phyloP scores from a whole-genome alignment of 2,329 filamentous ascomycete genomes.

The Myriosclerotinia curreyana region DNA sequence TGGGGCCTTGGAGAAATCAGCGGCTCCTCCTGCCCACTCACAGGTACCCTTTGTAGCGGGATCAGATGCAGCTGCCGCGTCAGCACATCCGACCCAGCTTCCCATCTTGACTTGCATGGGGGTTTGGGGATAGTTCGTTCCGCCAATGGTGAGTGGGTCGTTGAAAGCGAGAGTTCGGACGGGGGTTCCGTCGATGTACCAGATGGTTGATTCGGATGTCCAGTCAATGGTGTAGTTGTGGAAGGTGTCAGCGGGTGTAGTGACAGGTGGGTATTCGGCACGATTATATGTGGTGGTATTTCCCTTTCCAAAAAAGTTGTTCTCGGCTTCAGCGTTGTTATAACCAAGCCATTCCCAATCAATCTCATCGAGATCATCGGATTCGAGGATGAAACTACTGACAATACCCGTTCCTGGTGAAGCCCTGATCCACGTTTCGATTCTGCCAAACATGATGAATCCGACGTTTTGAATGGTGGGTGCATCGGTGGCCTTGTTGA shows the following conservation, averaged over 20 bases:
- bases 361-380: slow-evolving; percentile 52
- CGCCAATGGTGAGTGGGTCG: slow-evolving; percentile 48
- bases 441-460: slow-evolving; percentile 53
- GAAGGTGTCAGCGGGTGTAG: slow-evolving; percentile 41
- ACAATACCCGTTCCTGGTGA: slow-evolving; percentile 50
- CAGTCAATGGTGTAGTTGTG: slow-evolving; percentile 69
- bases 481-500: slow-evolving; percentile 47
- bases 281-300: slow-evolving; percentile 52
- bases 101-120: slow-evolving; percentile 66
- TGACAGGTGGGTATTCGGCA: slow-evolving; percentile 42
- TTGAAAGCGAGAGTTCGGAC: slow-evolving; percentile 48
- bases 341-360: slow-evolving; percentile 48
- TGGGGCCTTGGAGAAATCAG: slow-evolving; percentile 46
- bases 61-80: slow-evolving; percentile 42
- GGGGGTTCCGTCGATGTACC: slow-evolving; percentile 53
- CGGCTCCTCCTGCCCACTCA: slow-evolving; percentile 63
- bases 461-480: slow-evolving; percentile 47
- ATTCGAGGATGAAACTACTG: slow-evolving; percentile 49
- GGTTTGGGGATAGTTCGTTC: slow-evolving; percentile 63
- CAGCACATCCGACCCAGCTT: slow-evolving; percentile 46
- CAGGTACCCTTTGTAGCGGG: slow-evolving; percentile 55
- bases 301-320: slow-evolving; percentile 55
- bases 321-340: slow-evolving; percentile 42
- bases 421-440: slow-evolving; percentile 48
- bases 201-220: slow-evolving; percentile 56